These are phyloP conservation scores for Phoma herbarum DNA, from an alignment of 2,329 filamentous ascomycete species.

Conservation along the genomic window DNA sequence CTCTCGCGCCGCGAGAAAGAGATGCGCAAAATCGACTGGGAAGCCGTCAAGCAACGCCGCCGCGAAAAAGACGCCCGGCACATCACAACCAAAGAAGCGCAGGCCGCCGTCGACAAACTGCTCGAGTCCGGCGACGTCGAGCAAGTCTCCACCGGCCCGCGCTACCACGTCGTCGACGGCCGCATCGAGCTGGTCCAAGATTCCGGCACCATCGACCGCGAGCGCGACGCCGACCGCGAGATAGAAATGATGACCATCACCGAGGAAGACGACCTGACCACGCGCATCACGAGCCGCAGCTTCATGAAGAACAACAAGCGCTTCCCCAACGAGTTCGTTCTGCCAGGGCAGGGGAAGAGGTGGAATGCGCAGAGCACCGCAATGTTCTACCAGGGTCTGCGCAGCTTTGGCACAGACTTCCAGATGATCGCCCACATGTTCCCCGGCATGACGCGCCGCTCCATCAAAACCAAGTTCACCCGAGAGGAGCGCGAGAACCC, in stretches of 20 bases:
- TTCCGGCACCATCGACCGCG: slow-evolving; percentile 73
- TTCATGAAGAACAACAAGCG: slow-evolving; percentile 69
- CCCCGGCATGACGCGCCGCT: slow-evolving; percentile 72
- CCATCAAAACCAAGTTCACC: slow-evolving; percentile 84
- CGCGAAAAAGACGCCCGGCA: slow-evolving; percentile 45
- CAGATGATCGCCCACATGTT: slow-evolving; percentile 82
- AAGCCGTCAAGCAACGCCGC: slow-evolving; percentile 56
- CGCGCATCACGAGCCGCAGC: slow-evolving; percentile 72
- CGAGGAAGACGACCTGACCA: slow-evolving; percentile 82
- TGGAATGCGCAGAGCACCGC: slow-evolving; percentile 79
- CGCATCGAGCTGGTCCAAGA: slow-evolving; percentile 75
- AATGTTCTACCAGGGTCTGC: slow-evolving; percentile 76
- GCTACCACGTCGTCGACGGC: slow-evolving; percentile 71
- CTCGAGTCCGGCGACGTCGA: slow-evolving; percentile 26
- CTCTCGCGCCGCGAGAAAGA: slow-evolving; percentile 78
- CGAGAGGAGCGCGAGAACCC: slow-evolving; percentile 77
- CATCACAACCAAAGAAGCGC: slow-evolving; percentile 34
- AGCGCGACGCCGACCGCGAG: slow-evolving; percentile 67
- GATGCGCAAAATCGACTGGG: slow-evolving; percentile 72
- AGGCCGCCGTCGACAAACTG: slow-evolving; percentile 34
- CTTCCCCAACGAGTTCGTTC: slow-evolving; percentile 57
- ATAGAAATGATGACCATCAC: slow-evolving; percentile 66
- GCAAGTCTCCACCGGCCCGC: slow-evolving; percentile 47
- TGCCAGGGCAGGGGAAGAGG: slow-evolving; percentile 54
- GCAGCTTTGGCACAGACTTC: slow-evolving; percentile 85